Base-by-base conservation (phyloP, 2,329 filamentous ascomycete species). In the Fusarium devonianum region DNA sequence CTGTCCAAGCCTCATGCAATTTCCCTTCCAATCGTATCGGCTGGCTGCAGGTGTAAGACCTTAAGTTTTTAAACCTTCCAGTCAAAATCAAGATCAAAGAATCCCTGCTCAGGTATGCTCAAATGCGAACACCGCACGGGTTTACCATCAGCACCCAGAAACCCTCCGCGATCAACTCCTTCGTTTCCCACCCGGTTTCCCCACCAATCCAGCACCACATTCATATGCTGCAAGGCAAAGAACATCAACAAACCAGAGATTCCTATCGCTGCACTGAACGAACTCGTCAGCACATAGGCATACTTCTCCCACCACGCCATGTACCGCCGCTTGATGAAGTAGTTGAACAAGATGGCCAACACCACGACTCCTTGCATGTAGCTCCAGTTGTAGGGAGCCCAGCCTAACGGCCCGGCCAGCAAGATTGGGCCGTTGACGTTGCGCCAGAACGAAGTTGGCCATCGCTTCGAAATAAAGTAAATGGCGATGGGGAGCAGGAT, bases 301-400 rank as follows among this genome's bases (percentile, higher is more conserved):
- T 68, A 67, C 38, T 56, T 60, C 29, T 66, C 55, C 64, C 66
- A 68, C 65, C 64, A 68, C 9, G 33, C 49, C 4, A 30, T 19
- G 39, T 62, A 61, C 18, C 60, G 46, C n/a, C 39, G 32, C 40
- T 67, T 66, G 50, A 68, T 46, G 14, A 51, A 57, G 11, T 32
- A 53, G 42, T 68, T 67, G 47, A 68, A 68, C 18, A 67, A n/a
- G 10, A 67, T 17, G 2, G 56, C 54, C 11, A 67, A 38, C 7
- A 58, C 51, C 2, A 64, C 19, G 0, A 44, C 49, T 12, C 62
- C 64, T 33, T 68, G 63, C 44, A 67, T 56, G 46, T 64, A 64
- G 13, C 33, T 54, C 60, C 59, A 66, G 52, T 65, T 67, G 44
- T 56, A 67, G 1, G 66, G 63, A 0, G 65, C 56, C 63, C 56